Percentiles rank a stretch among this genome's conserved stretches.
These are phyloP conservation scores for Rhizoctonia solani DNA, from an alignment of 1,284 basidiomycete species.

Conservation along the genomic window DNA sequence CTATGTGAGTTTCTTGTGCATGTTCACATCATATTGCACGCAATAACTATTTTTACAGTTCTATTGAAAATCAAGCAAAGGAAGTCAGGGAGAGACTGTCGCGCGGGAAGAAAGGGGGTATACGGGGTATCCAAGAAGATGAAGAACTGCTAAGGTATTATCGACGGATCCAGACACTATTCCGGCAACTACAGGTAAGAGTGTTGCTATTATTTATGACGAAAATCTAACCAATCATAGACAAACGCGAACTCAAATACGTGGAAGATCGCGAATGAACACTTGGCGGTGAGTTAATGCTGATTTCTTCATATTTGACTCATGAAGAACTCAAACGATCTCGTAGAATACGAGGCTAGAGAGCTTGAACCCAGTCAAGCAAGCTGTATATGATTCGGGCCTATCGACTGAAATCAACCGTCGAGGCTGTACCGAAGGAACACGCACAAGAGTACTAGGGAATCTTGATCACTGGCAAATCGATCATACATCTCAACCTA, in stretches of 20 bases:
- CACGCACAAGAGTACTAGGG: not conserved
- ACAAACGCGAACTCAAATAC: not conserved
- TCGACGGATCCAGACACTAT: not conserved
- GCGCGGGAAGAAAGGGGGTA: not conserved
- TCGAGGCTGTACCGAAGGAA: conserved; percentile 4
- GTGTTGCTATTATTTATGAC: not conserved
- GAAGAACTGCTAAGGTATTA: not conserved
- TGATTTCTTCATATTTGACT: not conserved
- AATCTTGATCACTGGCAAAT: not conserved
- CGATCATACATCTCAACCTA: not conserved
- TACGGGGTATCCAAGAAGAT: not conserved
- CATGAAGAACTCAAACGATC: too few relatives aligned
- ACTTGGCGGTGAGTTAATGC: conserved; percentile 6
- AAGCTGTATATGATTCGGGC: not conserved
- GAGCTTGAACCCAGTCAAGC: not conserved
- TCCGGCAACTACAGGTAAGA: not conserved
- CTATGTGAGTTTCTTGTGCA: not conserved
- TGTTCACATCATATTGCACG: too few relatives aligned
- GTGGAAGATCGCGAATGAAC: conserved; percentile 11
- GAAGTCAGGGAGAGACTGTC: not conserved
- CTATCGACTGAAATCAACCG: not conserved
- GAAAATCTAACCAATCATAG: not conserved
- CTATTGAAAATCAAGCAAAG: not conserved
- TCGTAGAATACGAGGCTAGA: not conserved
- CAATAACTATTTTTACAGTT: not conserved